Conservation (phyloP, 2,329 filamentous ascomycete genomes). For the Mollisia scopiformis region DNA sequence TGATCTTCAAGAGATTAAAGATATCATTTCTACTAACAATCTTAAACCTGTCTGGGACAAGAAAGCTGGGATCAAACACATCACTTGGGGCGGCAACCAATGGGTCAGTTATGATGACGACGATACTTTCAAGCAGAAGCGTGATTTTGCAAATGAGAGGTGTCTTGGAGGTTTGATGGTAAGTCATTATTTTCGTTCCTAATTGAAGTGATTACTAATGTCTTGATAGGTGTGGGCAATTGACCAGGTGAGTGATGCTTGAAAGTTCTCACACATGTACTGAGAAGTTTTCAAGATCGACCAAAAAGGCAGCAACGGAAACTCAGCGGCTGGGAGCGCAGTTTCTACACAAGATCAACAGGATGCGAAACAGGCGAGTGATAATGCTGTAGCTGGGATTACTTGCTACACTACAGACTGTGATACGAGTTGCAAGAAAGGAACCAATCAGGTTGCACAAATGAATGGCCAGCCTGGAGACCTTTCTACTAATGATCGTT, state of each 20-base stretch:
- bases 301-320: not conserved
- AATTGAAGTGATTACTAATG: not conserved
- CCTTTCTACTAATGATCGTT: slow-evolving; percentile 30
- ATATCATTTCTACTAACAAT: slow-evolving; percentile 28
- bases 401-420: slow-evolving; percentile 35
- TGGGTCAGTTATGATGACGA: slow-evolving; percentile 38
- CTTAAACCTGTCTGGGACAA: slow-evolving; percentile 28
- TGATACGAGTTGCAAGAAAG: slow-evolving; percentile 29
- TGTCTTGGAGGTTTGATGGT: slow-evolving; percentile 35
- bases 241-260: slow-evolving; percentile 8
- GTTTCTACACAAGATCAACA: slow-evolving; percentile 14
- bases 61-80: slow-evolving; percentile 25
- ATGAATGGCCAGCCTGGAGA: slow-evolving; percentile 37
- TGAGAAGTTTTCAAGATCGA: not conserved
- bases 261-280: no score
- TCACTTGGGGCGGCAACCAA: slow-evolving; percentile 31
- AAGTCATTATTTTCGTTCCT: not conserved
- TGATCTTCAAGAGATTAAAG: slow-evolving; percentile 39
- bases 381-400: slow-evolving; percentile 4
- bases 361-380: slow-evolving; percentile 23
- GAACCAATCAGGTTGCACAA: slow-evolving; percentile 33
- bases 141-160: slow-evolving; percentile 28
- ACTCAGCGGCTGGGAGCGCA: not conserved
- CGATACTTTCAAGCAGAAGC: slow-evolving; percentile 33
- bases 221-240: slow-evolving; percentile 28